Evolutionary conservation across 192 early-diverging fungal genomes (phyloP), one percentile per base, ranked within the genome.

Genomic region (Coemansia sp.): DNA sequence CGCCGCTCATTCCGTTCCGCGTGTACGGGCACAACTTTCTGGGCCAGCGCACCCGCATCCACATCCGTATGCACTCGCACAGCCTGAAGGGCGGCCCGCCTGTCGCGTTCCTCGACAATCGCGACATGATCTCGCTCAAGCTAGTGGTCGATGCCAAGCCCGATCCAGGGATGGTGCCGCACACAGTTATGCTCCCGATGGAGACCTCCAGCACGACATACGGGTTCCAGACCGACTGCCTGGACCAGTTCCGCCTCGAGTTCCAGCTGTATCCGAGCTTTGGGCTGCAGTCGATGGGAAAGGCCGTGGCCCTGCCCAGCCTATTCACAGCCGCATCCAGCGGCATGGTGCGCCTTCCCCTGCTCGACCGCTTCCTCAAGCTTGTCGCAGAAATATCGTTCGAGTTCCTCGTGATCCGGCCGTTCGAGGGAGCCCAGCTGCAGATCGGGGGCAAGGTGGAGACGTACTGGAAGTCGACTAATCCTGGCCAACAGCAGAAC

Each of bases 381-480:
- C 83, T 96, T 0, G 86, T 99, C 14, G 96, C 93, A 1, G 91
- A 99, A 56, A 38, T 97, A 18, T 65, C 80, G 19, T 91, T 95
- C 49, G 85, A 82, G 38, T 89, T 84, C 45, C 75, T 85, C 19
- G 77, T 93, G 4, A 79, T 99, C 22, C 80, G 82, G 44, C 90
- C 96, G 2, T 94, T 99, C 64, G 78, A 77, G 36, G 92, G 92
- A 34, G 83, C 88, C 2, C 79, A 84, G 31, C 73, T 99, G 50
- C 85, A 88, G 66, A 95, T 97, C 60, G 96, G 92, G 14, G 96
- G 96, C 16, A 86, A 85, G 29, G 87, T 97, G 16, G 93, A 95
- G 57, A 99, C 96, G 0, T 99, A 99, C 66, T 99, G 96, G 96
- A 99, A 97, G 77, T 88, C 91, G 5, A 94, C 92, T 8, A 88